These are phyloP conservation scores for Cutaneotrichosporon arboriforme DNA, from an alignment of 1,284 basidiomycete species.

Conservation along the genomic window DNA sequence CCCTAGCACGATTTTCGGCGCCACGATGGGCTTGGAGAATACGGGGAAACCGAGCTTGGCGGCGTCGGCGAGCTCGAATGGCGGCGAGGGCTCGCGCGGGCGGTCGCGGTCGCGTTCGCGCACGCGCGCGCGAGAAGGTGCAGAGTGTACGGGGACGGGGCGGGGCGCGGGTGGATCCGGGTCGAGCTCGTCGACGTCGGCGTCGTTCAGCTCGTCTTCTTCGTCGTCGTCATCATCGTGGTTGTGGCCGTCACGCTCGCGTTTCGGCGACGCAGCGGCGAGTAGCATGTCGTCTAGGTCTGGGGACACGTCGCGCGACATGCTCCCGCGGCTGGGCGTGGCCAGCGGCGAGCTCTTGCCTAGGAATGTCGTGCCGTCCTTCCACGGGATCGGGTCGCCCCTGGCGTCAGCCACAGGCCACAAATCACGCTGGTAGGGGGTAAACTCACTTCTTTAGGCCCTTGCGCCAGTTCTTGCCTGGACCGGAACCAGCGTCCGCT, in stretches of 20 bases:
- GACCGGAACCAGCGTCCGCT: slow-evolving; percentile 20
- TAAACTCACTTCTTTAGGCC: slow-evolving; percentile 41
- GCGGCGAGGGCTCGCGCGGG: slow-evolving; percentile 12
- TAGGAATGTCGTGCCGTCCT: slow-evolving; percentile 20
- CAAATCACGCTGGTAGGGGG: too few species aligned
- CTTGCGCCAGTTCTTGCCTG: slow-evolving; percentile 40
- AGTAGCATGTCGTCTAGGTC: slow-evolving; percentile 20
- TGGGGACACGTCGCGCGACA: slow-evolving; percentile 27
- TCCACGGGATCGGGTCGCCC: slow-evolving; percentile 26
- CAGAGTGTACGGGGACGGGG: too few species aligned
- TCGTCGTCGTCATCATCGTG: too few species aligned
- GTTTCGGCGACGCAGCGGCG: background rate
- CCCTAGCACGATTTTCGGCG: slow-evolving; percentile 30
- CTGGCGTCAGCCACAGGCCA: slow-evolving; percentile 12
- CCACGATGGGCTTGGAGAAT: slow-evolving; percentile 37
- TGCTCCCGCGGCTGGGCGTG: slow-evolving; percentile 15
- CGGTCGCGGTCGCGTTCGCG: background rate
- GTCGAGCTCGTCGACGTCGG: slow-evolving; percentile 1
- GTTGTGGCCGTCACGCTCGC: too few species aligned
- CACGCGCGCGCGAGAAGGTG: background rate
- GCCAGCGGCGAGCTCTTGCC: slow-evolving; percentile 9
- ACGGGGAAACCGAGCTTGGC: slow-evolving; percentile 38
- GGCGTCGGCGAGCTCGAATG: slow-evolving; percentile 37
- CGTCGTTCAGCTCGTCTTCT: too few species aligned
- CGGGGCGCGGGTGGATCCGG: background rate